phyloP scores from a whole-genome alignment of 257 asterid genomes.

The Ocimum tenuiflorum region DNA sequence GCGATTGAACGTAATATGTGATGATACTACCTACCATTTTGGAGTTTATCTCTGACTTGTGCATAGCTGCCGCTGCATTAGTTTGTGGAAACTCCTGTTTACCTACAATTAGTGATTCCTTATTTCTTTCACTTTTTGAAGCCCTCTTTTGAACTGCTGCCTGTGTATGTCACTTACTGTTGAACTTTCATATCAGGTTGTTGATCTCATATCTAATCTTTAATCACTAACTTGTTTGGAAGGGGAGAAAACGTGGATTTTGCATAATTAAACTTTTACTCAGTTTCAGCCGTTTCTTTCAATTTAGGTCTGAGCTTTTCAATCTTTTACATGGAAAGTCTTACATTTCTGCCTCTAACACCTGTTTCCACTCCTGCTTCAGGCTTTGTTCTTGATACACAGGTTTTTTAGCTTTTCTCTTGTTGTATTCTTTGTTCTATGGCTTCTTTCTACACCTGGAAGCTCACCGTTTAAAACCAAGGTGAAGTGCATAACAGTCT shows the following conservation, averaged over 20 bases:
- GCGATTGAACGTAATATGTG: background rate
- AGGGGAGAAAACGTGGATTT: background rate
- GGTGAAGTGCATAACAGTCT: slow-evolving; percentile 37
- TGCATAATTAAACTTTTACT: background rate
- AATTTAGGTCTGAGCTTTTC: background rate
- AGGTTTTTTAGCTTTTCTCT: slow-evolving; percentile 82
- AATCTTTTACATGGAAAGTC: background rate
- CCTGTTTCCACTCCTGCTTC: slow-evolving; percentile 30
- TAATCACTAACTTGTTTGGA: background rate
- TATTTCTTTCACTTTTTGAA: background rate
- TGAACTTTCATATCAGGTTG: background rate
- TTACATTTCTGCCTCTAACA: slow-evolving; percentile 18
- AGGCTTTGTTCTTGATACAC: slow-evolving; percentile 85
- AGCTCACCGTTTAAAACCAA: slow-evolving; percentile 39
- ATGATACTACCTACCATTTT: background rate
- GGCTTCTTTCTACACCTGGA: slow-evolving; percentile 74
- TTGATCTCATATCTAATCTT: background rate
- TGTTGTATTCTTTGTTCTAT: slow-evolving; percentile 67
- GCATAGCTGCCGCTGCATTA: too few relatives aligned
- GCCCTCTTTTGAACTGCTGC: background rate
- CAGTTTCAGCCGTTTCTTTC: background rate
- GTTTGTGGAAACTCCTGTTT: background rate
- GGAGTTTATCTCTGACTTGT: background rate
- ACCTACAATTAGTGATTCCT: background rate
- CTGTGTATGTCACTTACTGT: background rate